These are phyloP conservation scores for Sporodiniella umbellata DNA, from an alignment of 371 early-diverging fungal species.

Conservation along the genomic window DNA sequence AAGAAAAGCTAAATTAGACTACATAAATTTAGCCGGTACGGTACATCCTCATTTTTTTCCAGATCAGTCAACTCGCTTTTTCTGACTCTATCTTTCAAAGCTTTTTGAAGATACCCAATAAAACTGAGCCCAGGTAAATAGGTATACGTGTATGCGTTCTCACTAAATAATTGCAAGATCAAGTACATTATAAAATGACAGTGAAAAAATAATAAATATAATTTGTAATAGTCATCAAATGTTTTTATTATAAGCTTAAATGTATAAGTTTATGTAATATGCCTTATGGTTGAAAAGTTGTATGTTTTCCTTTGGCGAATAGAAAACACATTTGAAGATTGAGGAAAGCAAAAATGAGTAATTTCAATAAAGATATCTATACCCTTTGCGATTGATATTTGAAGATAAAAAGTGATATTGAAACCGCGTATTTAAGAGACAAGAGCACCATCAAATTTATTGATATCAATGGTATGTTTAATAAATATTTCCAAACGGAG, in stretches of 20 bases:
- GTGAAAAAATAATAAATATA: conserved; percentile 8
- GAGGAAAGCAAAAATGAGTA: conserved; percentile 23
- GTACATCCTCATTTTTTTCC: conserved; percentile 15
- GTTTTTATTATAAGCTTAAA: conserved; percentile 14
- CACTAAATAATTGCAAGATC: conserved; percentile 14
- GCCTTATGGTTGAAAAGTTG: conserved; percentile 13
- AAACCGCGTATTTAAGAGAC: conserved; percentile 25
- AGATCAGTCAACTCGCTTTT: conserved; percentile 12
- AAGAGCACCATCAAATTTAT: conserved; percentile 23
- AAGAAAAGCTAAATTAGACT: conserved; percentile 13
- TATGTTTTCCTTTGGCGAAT: conserved; percentile 19
- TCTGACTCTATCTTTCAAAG: conserved; percentile 18
- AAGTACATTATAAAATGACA: conserved; percentile 6
- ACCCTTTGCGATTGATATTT: conserved; percentile 17
- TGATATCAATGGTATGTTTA: conserved; percentile 27
- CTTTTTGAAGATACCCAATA: conserved; percentile 11
- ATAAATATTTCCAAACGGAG: conserved; percentile 23
- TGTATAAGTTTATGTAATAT: conserved; percentile 14
- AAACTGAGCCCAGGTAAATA: conserved; percentile 18
- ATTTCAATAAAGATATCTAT: conserved; percentile 28
- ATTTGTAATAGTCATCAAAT: conserved; percentile 12
- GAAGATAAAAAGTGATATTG: conserved; percentile 22
- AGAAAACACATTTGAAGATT: conserved; percentile 20
- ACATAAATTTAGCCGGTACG: conserved; percentile 13
- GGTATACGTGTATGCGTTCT: conserved; percentile 14